phyloP scores from a whole-genome alignment of 371 early-diverging fungal species.

The Synchytrium microbalum region DNA sequence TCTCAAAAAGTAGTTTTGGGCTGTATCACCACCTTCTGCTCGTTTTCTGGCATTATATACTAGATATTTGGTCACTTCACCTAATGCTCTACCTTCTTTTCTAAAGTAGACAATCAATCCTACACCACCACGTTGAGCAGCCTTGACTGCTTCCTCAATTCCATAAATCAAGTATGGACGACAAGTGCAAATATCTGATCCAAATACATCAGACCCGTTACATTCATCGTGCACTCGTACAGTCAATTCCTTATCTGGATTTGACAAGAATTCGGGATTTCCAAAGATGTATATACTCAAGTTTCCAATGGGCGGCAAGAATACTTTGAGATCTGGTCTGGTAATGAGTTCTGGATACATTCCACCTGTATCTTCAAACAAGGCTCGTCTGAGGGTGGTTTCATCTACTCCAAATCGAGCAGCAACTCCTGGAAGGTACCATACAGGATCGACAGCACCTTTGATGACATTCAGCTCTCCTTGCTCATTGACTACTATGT shows the following conservation, averaged over 20 bases:
- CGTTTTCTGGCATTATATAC: conserved; percentile 89
- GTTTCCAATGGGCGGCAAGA: conserved; percentile 91
- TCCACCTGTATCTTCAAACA: conserved; percentile 78
- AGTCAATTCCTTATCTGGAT: conserved; percentile 76
- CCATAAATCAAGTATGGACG: conserved; percentile 91
- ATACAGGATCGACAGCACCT: conserved; percentile 95
- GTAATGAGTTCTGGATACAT: conserved; percentile 96
- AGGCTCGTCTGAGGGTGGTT: conserved; percentile 67
- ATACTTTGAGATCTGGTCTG: conserved; percentile 88
- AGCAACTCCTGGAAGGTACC: conserved; percentile 92
- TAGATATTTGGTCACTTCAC: conserved; percentile 94
- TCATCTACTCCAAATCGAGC: conserved; percentile 83
- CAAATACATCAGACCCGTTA: conserved; percentile 78
- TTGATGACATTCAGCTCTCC: conserved; percentile 88
- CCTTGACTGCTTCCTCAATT: conserved; percentile 81
- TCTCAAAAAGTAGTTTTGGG: conserved; percentile 79
- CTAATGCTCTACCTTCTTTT: conserved; percentile 92
- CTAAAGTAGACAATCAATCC: conserved; percentile 88
- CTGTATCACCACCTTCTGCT: conserved; percentile 86
- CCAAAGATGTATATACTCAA: conserved; percentile 92
- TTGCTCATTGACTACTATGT: conserved; percentile 62
- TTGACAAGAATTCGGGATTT: conserved; percentile 65
- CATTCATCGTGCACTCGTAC: conserved; percentile 73
- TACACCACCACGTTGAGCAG: conserved; percentile 88
- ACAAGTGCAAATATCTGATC: conserved; percentile 72